Conservation (phyloP, 192 early-diverging fungal genomes). For the Umbelopsis isabellina region DNA sequence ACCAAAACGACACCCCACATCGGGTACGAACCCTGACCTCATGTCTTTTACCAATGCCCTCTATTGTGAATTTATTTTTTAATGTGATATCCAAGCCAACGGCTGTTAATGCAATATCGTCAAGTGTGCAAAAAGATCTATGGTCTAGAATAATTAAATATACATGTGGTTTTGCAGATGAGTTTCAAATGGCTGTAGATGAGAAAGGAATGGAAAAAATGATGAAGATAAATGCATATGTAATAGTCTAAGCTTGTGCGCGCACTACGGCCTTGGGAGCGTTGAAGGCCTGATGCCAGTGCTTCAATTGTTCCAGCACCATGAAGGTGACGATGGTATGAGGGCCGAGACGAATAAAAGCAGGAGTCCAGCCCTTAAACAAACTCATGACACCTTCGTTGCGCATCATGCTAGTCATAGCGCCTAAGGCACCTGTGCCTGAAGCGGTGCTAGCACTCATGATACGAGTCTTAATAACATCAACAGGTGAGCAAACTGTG, state of each 20-base stretch:
- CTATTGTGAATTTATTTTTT: too few species aligned
- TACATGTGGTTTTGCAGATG: neutral
- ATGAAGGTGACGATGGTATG: slow-evolving; percentile 88
- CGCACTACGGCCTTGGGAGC: neutral
- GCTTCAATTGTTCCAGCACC: slow-evolving; percentile 76
- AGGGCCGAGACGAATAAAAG: slow-evolving; percentile 79
- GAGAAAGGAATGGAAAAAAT: neutral
- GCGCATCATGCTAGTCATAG: slow-evolving; percentile 58
- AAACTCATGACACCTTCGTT: slow-evolving; percentile 70
- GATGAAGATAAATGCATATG: neutral
- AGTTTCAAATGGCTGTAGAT: neutral
- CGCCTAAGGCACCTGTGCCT: slow-evolving; percentile 31
- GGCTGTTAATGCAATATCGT: neutral
- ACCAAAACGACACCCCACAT: too few species aligned
- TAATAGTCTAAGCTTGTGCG: slow-evolving; percentile 5
- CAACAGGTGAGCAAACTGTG: slow-evolving; percentile 75
- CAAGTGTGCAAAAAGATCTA: neutral
- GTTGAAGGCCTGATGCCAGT: slow-evolving; percentile 26
- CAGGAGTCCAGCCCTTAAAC: slow-evolving; percentile 86
- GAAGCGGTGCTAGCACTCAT: slow-evolving; percentile 70
- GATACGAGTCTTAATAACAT: slow-evolving; percentile 85
- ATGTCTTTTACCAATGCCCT: too few species aligned
- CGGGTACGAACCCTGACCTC: too few species aligned
- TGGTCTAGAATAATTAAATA: neutral
- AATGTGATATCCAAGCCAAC: too few species aligned